Conservation (phyloP, 176 grass and related monocot genomes). For the Eragrostis curvula region DNA sequence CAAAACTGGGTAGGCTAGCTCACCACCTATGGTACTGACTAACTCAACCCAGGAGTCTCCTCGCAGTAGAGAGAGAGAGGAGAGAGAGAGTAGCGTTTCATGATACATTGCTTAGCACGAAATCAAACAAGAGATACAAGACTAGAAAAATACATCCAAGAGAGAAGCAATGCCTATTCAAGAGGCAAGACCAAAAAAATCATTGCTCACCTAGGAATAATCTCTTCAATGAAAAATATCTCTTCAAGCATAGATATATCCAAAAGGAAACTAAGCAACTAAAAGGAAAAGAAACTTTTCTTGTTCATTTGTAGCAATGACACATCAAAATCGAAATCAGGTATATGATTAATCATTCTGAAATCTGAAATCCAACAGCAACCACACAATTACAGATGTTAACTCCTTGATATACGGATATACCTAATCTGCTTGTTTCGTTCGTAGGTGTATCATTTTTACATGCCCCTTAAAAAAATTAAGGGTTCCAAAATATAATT, state of each 20-base stretch:
- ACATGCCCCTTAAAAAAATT: too few species aligned
- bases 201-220: neutral
- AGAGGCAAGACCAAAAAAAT: neutral
- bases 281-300: neutral
- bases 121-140: neutral
- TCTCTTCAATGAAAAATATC: neutral
- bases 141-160: neutral
- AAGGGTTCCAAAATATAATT: conserved; percentile 22
- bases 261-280: neutral
- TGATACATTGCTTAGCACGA: neutral
- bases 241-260: neutral
- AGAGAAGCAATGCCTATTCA: neutral
- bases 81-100: neutral
- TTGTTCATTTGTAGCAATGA: conserved; percentile 16
- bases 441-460: too few species aligned
- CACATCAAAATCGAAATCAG: too few species aligned
- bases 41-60: too few species aligned
- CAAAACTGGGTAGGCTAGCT: too few species aligned
- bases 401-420: neutral
- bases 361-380: conserved; percentile 26
- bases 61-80: too few species aligned
- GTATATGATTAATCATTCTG: neutral
- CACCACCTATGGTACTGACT: too few species aligned
- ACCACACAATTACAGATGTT: conserved; percentile 17
- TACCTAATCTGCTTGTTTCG: too few species aligned